Conservation (phyloP, 192 early-diverging fungal genomes). For the Coemansia sp. region DNA sequence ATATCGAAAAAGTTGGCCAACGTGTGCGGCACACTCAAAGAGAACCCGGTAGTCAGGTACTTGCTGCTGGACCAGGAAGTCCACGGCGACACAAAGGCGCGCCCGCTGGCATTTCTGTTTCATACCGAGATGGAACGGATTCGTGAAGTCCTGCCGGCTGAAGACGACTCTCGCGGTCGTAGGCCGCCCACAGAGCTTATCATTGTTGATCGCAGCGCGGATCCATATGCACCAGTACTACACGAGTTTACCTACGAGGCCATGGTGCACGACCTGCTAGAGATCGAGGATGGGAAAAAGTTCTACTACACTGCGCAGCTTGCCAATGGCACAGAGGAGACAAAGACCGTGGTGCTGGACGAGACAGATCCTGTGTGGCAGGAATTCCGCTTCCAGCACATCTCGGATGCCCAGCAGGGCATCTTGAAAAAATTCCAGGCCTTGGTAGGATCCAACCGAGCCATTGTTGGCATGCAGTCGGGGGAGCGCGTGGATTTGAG, state of each 20-base stretch:
- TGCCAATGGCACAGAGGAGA: slow-evolving; percentile 37
- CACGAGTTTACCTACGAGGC: slow-evolving; percentile 99
- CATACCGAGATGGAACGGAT: slow-evolving; percentile 84
- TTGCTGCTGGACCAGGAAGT: slow-evolving; percentile 73
- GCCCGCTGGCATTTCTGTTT: slow-evolving; percentile 74
- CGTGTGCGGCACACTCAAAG: slow-evolving; percentile 82
- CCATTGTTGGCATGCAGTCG: slow-evolving; percentile 38
- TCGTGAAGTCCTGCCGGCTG: slow-evolving; percentile 58
- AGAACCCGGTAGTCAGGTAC: slow-evolving; percentile 91
- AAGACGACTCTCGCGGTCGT: slow-evolving; percentile 31
- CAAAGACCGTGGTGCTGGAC: slow-evolving; percentile 41
- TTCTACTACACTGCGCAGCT: slow-evolving; percentile 43
- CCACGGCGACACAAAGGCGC: slow-evolving; percentile 63
- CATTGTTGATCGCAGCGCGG: slow-evolving; percentile 88
- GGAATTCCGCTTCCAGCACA: slow-evolving; percentile 55
- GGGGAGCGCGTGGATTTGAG: slow-evolving; percentile 35
- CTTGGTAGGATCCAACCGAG: slow-evolving; percentile 44
- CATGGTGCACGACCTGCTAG: slow-evolving; percentile 91
- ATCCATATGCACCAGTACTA: slow-evolving; percentile 83
- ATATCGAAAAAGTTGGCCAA: slow-evolving; percentile 72
- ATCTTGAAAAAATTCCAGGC: slow-evolving; percentile 45
- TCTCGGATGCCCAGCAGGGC: slow-evolving; percentile 53
- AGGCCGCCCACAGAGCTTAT: slow-evolving; percentile 73
- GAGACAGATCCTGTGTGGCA: slow-evolving; percentile 54
- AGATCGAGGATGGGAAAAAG: slow-evolving; percentile 51